Conservation (phyloP, 1,139 yeast species). For the Sugiyamaella sp. region DNA sequence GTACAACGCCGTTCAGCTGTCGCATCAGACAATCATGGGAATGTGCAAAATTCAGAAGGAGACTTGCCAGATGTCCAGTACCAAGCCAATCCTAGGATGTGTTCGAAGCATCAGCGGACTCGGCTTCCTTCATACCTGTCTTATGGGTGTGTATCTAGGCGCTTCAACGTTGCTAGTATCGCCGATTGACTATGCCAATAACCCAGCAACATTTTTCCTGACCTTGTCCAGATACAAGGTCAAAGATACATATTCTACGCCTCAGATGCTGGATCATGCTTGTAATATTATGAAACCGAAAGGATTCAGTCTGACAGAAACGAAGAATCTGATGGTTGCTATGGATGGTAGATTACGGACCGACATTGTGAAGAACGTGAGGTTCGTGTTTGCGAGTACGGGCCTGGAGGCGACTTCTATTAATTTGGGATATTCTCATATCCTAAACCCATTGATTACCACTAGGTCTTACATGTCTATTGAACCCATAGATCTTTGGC, state of each 20-base stretch:
- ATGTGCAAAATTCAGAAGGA: constrained; percentile 90
- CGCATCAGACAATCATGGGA: constrained; percentile 68
- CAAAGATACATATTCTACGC: constrained; percentile 84
- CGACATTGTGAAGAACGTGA: constrained; percentile 58
- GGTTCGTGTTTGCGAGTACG: constrained; percentile 65
- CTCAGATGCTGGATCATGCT: constrained; percentile 81
- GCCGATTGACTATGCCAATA: constrained; percentile 74
- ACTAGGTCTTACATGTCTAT: constrained; percentile 86
- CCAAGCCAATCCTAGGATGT: constrained; percentile 79
- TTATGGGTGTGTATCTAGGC: constrained; percentile 85
- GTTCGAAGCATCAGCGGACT: constrained; percentile 83
- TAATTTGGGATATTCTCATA: constrained; percentile 77
- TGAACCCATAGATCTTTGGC: constrained; percentile 83
- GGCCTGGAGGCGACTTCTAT: constrained; percentile 70
- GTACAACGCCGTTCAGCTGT: constrained; percentile 63
- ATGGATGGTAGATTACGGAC: constrained; percentile 76
- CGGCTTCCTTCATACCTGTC: constrained; percentile 81
- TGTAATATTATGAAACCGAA: constrained; percentile 64
- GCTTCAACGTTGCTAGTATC: constrained; percentile 81
- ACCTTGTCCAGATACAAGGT: constrained; percentile 77
- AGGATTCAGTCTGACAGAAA: constrained; percentile 60
- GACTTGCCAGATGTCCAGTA: constrained; percentile 79
- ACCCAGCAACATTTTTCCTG: constrained; percentile 73
- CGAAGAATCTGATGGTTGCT: constrained; percentile 84
- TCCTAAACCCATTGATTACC: constrained; percentile 79